Evolutionary conservation across 2,329 filamentous ascomycete species (phyloP).

Genomic region (Cladosporium cucumerinum): DNA sequence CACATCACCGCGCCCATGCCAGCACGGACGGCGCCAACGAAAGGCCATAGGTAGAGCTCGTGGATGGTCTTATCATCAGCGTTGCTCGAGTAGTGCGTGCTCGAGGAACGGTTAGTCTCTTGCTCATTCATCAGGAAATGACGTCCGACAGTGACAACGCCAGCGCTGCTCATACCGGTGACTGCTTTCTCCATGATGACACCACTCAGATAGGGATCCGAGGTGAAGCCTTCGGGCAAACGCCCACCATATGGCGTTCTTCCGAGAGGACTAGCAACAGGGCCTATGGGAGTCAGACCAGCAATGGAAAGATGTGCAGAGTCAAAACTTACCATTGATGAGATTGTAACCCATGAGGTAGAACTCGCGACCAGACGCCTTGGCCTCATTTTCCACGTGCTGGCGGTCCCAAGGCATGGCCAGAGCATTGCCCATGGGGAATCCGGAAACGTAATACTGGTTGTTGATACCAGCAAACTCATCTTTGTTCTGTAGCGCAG

Average conservation of each 20-base stretch:
- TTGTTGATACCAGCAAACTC: slow-evolving; percentile 25
- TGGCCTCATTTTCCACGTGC: slow-evolving; percentile 21
- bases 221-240: slow-evolving; percentile 59
- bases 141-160: slow-evolving; percentile 43
- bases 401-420: slow-evolving; percentile 27
- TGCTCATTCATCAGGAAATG: slow-evolving; percentile 54
- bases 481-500: slow-evolving; percentile 24
- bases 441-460: slow-evolving; percentile 26
- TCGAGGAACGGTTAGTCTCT: slow-evolving; percentile 26
- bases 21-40: slow-evolving; percentile 59
- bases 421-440: slow-evolving; percentile 24
- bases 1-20: slow-evolving; percentile 69
- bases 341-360: slow-evolving; percentile 25
- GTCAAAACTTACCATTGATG: slow-evolving; percentile 20
- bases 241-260: slow-evolving; percentile 28
- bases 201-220: slow-evolving; percentile 61
- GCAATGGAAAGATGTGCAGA: background rate
- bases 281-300: background rate
- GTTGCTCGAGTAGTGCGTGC: slow-evolving; percentile 29
- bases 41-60: slow-evolving; percentile 26
- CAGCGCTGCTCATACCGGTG: slow-evolving; percentile 48
- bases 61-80: slow-evolving; percentile 28
- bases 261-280: slow-evolving; percentile 25
- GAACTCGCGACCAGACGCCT: slow-evolving; percentile 23
- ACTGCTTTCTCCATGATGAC: slow-evolving; percentile 50